Conservation (phyloP, 495 filamentous ascomycete species). For the Achaetomiella virescens region DNA sequence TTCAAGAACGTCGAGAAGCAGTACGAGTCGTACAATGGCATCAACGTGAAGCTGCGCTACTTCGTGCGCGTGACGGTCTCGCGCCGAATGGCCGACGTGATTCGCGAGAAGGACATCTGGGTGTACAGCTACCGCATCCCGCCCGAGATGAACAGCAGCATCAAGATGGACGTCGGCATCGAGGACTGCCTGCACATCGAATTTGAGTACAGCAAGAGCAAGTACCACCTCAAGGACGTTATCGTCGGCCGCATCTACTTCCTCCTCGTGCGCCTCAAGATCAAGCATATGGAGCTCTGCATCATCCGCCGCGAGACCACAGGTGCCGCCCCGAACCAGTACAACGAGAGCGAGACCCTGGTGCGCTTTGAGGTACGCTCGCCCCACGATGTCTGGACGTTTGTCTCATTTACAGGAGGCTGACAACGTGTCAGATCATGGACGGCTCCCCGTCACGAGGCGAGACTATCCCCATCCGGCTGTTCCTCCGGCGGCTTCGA, state of each 20-base stretch:
- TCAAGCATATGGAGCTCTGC: slow-evolving; percentile 99
- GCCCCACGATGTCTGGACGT: neutral
- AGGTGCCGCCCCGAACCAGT: slow-evolving; percentile 98
- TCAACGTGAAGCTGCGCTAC: slow-evolving; percentile 98
- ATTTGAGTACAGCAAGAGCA: slow-evolving; percentile 98
- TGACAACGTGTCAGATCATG: slow-evolving; percentile 69
- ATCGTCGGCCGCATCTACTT: slow-evolving; percentile 99
- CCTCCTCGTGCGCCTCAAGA: slow-evolving; percentile 94
- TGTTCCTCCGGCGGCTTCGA: slow-evolving; percentile 98
- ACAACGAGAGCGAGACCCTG: slow-evolving; percentile 98
- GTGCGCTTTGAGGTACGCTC: slow-evolving; percentile 85
- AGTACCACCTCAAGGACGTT: slow-evolving; percentile 99
- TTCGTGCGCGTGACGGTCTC: slow-evolving; percentile 96
- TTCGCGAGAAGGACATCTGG: slow-evolving; percentile 99
- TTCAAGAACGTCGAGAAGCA: slow-evolving; percentile 99
- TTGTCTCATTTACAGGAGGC: neutral
- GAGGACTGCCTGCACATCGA: slow-evolving; percentile 99
- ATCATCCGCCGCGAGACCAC: slow-evolving; percentile 98
- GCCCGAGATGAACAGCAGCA: slow-evolving; percentile 93
- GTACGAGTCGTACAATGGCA: slow-evolving; percentile 99
- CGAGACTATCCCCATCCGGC: slow-evolving; percentile 96
- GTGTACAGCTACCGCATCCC: slow-evolving; percentile 98
- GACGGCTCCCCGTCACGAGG: slow-evolving; percentile 94
- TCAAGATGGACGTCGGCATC: slow-evolving; percentile 99
- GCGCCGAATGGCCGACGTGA: slow-evolving; percentile 92